Conservation (phyloP, 768 basidiomycete species). For the Suillus subluteus region DNA sequence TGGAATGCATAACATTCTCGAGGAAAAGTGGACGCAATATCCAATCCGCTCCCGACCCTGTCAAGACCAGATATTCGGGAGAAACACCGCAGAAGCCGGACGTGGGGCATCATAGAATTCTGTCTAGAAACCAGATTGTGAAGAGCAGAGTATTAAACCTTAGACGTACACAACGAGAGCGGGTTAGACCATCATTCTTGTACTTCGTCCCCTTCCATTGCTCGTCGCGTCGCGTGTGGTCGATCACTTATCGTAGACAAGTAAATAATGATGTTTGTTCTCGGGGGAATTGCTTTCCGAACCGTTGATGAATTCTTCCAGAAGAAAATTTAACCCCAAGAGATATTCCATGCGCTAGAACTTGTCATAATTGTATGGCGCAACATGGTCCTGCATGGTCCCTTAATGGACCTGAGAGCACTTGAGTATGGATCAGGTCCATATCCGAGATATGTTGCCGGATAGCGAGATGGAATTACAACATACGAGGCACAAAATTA, state of each 20-base stretch:
- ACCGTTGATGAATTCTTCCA: slow-evolving; percentile 29
- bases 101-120: background rate
- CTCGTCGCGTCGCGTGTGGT: slow-evolving; percentile 36
- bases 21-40: background rate
- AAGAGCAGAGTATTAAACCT: background rate
- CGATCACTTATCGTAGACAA: slow-evolving; percentile 29
- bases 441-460: slow-evolving; percentile 30
- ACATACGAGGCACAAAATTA: slow-evolving; percentile 30
- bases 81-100: background rate
- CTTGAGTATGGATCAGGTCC: slow-evolving; percentile 28
- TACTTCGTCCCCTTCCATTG: slow-evolving; percentile 31
- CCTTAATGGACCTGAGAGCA: slow-evolving; percentile 33
- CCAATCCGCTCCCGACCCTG: background rate
- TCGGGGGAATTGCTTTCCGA: slow-evolving; percentile 30
- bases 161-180: background rate
- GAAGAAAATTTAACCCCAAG: slow-evolving; percentile 24
- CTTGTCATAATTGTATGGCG: slow-evolving; percentile 28
- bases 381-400: slow-evolving; percentile 29
- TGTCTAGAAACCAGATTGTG: slow-evolving; percentile 9
- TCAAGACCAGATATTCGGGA: background rate
- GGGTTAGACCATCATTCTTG: slow-evolving; percentile 8
- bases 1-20: background rate
- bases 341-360: slow-evolving; percentile 24
- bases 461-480: slow-evolving; percentile 28
- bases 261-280: slow-evolving; percentile 26